Conservation (phyloP, 805 yeast species). For the Wickerhamiella qilinensis region DNA sequence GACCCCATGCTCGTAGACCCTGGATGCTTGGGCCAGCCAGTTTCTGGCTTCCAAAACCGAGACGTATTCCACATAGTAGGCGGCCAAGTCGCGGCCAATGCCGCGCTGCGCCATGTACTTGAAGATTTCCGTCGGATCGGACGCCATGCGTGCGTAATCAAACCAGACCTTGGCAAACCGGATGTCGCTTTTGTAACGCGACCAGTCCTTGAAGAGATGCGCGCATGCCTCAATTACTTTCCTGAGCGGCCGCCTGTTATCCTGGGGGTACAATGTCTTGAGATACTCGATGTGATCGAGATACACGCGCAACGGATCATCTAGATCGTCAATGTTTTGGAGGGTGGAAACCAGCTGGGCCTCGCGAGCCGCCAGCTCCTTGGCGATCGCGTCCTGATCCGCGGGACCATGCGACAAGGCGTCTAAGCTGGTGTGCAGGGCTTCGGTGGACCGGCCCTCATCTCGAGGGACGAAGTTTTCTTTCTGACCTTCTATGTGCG, state of each 20-base stretch:
- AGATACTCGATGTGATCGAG: constrained; percentile 14
- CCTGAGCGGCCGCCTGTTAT: background rate
- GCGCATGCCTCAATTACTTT: constrained; percentile 48
- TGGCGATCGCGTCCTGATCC: background rate
- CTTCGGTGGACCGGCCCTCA: constrained; percentile 53
- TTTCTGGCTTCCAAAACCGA: constrained; percentile 36
- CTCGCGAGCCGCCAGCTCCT: background rate
- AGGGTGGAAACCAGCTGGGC: background rate
- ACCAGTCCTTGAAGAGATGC: constrained; percentile 43
- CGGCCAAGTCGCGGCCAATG: constrained; percentile 51
- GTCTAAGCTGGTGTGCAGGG: constrained; percentile 22
- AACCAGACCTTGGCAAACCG: constrained; percentile 72
- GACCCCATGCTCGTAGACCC: constrained; percentile 44
- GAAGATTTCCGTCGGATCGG: constrained; percentile 55
- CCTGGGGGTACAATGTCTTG: background rate
- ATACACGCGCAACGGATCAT: constrained; percentile 21
- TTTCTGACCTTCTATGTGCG: background rate
- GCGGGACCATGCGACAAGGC: background rate
- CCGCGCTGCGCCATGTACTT: constrained; percentile 51
- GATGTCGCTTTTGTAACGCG: constrained; percentile 65
- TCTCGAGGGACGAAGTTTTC: constrained; percentile 56
- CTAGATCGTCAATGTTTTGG: background rate
- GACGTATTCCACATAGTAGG: constrained; percentile 71
- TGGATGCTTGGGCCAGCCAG: constrained; percentile 36
- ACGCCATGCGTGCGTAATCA: constrained; percentile 51